Conservation (phyloP, 2,329 filamentous ascomycete genomes). For the Aspergillus amoenus region DNA sequence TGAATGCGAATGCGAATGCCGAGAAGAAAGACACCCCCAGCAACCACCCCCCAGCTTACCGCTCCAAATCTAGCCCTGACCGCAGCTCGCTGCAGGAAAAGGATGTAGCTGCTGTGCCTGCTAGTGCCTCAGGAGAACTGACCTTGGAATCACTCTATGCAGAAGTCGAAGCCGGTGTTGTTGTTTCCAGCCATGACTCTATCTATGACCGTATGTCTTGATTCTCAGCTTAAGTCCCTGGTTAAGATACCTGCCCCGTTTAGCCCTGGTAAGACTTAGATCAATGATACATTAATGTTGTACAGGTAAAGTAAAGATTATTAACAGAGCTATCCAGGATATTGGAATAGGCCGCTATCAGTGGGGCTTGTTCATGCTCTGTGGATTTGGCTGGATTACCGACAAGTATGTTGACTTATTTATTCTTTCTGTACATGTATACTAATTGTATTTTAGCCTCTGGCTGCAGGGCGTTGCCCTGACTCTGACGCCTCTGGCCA, state of each 20-base stretch:
- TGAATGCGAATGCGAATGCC: too few species aligned
- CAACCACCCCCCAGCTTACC: neutral
- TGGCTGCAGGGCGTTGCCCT: conserved; percentile 81
- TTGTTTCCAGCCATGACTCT: conserved; percentile 58
- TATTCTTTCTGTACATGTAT: too few species aligned
- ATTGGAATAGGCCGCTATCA: conserved; percentile 89
- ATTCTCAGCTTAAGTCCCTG: neutral
- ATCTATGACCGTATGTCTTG: conserved; percentile 70
- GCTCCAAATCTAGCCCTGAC: neutral
- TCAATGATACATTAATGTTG: too few species aligned
- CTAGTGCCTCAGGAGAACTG: conserved; percentile 35
- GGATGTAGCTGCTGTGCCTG: conserved; percentile 19
- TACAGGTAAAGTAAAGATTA: conserved; percentile 70
- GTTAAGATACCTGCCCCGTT: neutral
- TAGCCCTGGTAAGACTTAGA: neutral
- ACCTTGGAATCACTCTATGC: conserved; percentile 68
- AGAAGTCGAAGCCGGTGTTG: conserved; percentile 63
- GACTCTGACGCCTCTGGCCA: conserved; percentile 70
- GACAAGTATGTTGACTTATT: conserved; percentile 64
- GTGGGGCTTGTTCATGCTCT: conserved; percentile 77
- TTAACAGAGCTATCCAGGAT: conserved; percentile 82
- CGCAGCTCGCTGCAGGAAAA: neutral
- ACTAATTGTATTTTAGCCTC: conserved; percentile 49
- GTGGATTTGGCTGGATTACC: conserved; percentile 82
- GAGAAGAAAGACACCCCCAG: too few species aligned